These are phyloP conservation scores for Quercus ilex DNA, from an alignment of 306 rosid species.

Conservation along the genomic window DNA sequence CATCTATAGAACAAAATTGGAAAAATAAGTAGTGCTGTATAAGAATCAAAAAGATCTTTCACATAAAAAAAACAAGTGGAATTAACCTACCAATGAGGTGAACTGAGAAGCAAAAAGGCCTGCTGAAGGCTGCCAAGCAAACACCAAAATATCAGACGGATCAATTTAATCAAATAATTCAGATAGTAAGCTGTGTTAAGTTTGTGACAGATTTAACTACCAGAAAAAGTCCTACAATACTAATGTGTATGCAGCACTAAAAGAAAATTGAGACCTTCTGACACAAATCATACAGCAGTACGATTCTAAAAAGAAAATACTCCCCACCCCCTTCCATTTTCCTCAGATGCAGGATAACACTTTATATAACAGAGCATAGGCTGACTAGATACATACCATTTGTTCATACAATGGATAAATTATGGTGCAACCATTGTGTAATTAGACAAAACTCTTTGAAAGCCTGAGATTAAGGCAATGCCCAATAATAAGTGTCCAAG, in stretches of 20 bases:
- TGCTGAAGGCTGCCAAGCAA: constrained; percentile 20
- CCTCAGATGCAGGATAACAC: background rate
- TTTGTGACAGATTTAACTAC: background rate
- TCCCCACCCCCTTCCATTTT: background rate
- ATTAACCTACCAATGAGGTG: constrained; percentile 28
- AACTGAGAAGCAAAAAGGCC: constrained; percentile 31
- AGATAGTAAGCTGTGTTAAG: background rate
- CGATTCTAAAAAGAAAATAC: background rate
- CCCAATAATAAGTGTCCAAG: too few species aligned
- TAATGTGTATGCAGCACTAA: background rate
- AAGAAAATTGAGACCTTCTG: background rate
- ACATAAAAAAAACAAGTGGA: background rate
- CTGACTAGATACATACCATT: background rate
- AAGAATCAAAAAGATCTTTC: background rate
- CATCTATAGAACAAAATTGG: constrained; percentile 24
- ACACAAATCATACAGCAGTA: background rate
- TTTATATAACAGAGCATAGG: background rate
- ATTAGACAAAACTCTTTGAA: too few species aligned
- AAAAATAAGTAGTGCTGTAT: background rate
- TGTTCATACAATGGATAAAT: background rate
- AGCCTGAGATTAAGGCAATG: too few species aligned
- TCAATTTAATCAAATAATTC: background rate
- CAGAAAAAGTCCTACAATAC: background rate
- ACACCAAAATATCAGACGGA: constrained; percentile 12
- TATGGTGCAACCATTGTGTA: too few species aligned